Conservation (phyloP, 768 basidiomycete genomes). For the Agaricus subrufescens region DNA sequence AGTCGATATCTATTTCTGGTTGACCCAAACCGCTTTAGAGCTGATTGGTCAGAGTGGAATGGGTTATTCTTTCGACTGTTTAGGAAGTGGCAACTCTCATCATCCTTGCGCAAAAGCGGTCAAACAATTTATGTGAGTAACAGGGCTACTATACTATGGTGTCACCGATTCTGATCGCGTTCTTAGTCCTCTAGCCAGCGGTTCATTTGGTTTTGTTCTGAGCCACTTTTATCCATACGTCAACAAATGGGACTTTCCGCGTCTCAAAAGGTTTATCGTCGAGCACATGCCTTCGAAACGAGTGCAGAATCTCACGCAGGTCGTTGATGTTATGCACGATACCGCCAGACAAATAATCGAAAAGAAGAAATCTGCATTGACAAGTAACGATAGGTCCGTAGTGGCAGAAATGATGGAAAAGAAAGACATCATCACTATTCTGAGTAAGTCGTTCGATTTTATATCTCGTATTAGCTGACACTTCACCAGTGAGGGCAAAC, state of each 20-base stretch:
- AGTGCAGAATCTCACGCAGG: conserved; percentile 24
- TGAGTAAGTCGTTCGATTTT: conserved; percentile 26
- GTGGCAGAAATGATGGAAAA: conserved; percentile 30
- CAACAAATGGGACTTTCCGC: conserved; percentile 1
- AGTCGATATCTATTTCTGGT: conserved; percentile 20
- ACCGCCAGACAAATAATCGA: conserved; percentile 32
- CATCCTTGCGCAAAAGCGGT: conserved; percentile 28
- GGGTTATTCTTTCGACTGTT: conserved; percentile 25
- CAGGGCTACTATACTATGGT: too few relatives aligned
- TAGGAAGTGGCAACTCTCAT: conserved; percentile 20
- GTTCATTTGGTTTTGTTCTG: conserved; percentile 3
- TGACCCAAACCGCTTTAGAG: conserved; percentile 24
- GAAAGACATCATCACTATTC: conserved; percentile 44
- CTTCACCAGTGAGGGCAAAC: conserved; percentile 29
- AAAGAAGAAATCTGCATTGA: conserved; percentile 29
- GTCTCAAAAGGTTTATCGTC: conserved; percentile 22
- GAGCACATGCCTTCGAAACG: conserved; percentile 25
- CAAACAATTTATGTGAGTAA: conserved; percentile 27
- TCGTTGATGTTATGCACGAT: conserved; percentile 30
- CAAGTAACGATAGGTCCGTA: conserved; percentile 27
- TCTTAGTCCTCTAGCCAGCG: background rate
- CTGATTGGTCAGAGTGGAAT: conserved; percentile 26
- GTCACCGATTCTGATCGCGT: background rate
- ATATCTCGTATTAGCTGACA: background rate
- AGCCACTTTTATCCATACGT: conserved; percentile 4